Base-by-base conservation (phyloP, 306 rosid genomes). In the Trichosanthes cucumerina region DNA sequence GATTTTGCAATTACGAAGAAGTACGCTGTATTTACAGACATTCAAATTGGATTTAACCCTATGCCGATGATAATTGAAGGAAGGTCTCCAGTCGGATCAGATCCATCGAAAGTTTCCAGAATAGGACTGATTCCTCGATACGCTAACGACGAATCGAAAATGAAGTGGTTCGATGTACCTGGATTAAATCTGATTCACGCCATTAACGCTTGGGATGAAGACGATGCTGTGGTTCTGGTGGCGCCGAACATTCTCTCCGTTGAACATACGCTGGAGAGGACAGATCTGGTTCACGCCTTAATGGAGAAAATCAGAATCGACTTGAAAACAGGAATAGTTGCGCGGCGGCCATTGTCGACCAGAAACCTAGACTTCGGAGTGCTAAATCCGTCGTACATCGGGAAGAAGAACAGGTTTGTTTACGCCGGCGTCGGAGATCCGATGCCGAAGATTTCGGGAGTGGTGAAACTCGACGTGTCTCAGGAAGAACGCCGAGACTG, bases 201-300 rank as follows among this genome's bases (percentile, higher is more conserved):
- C 44, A 85, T 91, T 3, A 95, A 95, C 83, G 96, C 98, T 1
- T 95, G 98, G 98, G 98, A 95, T 1, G 96, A 89, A 19, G 95
- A 88, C 0, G 91, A 86, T 31, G 82, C 90, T 5, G 80, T 95
- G 14, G 87, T 86, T 1, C 21, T 95, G 26, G 50, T 92, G 59
- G 98, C 98, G 44, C 97, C 97, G 4, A 95, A 95, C 74, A 81
- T 92, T 34, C 79, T 95, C 1, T 92, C 96, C 0, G 81, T 89
- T 23, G 97, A 95, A 73, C 96, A 95, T 87, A 81, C 93, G 0
- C 0, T 95, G 34, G 98, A 95, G 84, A 89, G 96, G 34, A 43
- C 83, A 88, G 96, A 92, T 1, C 84, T 95, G 0, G 5, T 91
- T 43, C 96, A 92, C 60, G 88, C 90, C 2, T 43, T 90, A 79